Conservation (phyloP, 345 rosid genomes). For the Acer campestre region DNA sequence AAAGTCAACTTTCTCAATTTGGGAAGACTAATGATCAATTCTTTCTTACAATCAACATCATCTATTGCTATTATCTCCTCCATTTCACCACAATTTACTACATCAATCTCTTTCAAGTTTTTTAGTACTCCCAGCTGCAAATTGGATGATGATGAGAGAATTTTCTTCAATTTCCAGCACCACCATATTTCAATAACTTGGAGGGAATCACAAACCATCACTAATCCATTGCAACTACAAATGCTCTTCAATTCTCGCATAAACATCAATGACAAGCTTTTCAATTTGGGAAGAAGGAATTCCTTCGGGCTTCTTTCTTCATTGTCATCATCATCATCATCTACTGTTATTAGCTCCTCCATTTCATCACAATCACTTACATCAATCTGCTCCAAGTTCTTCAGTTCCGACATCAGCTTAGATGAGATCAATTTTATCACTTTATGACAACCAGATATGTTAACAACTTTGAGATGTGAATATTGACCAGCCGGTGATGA, state of each 20-base stretch:
- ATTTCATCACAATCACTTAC: no score
- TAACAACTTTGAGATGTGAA: background rate
- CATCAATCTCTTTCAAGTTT: background rate
- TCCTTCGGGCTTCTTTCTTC: background rate
- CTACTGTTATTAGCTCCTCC: no score
- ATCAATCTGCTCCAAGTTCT: no score
- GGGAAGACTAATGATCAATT: background rate
- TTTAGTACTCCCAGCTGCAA: background rate
- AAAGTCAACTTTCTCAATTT: background rate
- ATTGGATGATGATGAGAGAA: background rate
- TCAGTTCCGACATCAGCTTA: background rate
- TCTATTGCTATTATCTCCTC: background rate
- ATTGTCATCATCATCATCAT: background rate
- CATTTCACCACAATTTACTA: rapidly evolving
- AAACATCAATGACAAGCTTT: rapidly evolving
- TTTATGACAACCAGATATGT: rapidly evolving
- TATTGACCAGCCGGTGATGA: background rate
- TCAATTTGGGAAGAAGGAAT: no score
- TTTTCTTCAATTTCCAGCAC: background rate
- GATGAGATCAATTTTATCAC: background rate
- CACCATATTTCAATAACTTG: no score
- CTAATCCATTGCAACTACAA: no score
- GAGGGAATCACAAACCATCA: no score
- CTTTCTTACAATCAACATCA: background rate
- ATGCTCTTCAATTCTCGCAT: no score